Conservation (phyloP, 1,284 basidiomycete genomes). For the Ustilago nuda region DNA sequence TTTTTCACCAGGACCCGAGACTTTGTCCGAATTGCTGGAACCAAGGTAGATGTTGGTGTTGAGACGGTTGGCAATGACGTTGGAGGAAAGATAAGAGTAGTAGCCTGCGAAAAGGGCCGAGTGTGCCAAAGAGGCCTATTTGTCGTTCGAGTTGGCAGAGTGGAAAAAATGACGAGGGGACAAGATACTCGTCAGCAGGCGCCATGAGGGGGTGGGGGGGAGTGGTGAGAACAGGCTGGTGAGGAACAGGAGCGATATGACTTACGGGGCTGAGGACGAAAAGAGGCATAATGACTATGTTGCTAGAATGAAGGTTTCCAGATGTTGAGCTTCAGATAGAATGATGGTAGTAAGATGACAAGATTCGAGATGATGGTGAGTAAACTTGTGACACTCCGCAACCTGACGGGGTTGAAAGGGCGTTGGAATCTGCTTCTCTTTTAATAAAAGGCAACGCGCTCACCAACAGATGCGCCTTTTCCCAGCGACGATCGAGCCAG, state of each 20-base stretch:
- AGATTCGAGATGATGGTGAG: not conserved
- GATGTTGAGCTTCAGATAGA: slow-evolving; percentile 1
- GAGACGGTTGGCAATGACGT: slow-evolving; percentile 57
- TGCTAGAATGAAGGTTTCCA: not conserved
- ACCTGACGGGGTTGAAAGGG: not conserved
- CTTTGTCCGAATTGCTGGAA: slow-evolving; percentile 34
- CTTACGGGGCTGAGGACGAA: slow-evolving; percentile 66
- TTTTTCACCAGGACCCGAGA: slow-evolving; percentile 30
- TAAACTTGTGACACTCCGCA: not conserved
- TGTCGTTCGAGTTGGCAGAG: not conserved
- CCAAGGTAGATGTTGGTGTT: slow-evolving; percentile 61
- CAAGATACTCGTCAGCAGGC: slow-evolving; percentile 2
- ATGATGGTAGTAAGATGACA: slow-evolving; percentile 7
- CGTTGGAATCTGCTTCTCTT: not conserved
- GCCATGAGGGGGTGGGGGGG: not conserved
- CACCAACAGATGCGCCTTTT: not conserved
- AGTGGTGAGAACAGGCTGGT: not conserved
- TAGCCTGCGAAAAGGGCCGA: slow-evolving; percentile 67
- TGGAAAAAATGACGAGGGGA: slow-evolving; percentile 1
- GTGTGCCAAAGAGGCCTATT: slow-evolving; percentile 67
- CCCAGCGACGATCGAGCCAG: not conserved
- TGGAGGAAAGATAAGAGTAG: slow-evolving; percentile 64
- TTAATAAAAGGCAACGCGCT: not conserved
- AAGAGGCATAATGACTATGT: slow-evolving; percentile 62
- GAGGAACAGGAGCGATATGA: not conserved